Percentiles rank a stretch among this genome's conserved stretches.
Conservation (phyloP, 805 yeast species). For the Candida rishiriensis region DNA sequence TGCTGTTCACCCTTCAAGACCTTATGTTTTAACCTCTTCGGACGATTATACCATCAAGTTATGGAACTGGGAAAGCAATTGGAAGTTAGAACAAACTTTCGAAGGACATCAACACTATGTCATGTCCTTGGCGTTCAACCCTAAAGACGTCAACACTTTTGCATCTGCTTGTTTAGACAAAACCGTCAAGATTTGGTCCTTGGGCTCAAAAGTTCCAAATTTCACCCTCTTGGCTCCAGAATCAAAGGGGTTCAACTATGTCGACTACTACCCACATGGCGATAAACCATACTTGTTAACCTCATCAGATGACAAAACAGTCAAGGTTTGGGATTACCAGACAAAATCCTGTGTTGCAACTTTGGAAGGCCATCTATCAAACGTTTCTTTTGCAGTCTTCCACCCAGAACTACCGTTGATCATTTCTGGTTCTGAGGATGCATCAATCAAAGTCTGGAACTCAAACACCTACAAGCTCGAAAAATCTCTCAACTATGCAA, state of each 20-base stretch:
- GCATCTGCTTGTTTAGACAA: constrained; percentile 96
- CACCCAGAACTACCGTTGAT: constrained; percentile 97
- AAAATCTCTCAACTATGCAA: constrained; percentile 82
- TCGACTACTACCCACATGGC: constrained; percentile 94
- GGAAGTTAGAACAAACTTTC: constrained; percentile 86
- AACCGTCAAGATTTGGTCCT: constrained; percentile 94
- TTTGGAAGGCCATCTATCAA: constrained; percentile 87
- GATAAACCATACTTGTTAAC: constrained; percentile 96
- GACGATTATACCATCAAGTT: constrained; percentile 89
- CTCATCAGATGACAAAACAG: constrained; percentile 83
- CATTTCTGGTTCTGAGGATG: constrained; percentile 95
- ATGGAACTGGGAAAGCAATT: constrained; percentile 97
- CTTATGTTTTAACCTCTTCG: constrained; percentile 80
- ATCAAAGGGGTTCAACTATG: constrained; percentile 90
- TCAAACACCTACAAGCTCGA: constrained; percentile 90
- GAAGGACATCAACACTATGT: constrained; percentile 96
- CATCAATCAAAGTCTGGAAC: constrained; percentile 92
- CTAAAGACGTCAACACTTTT: constrained; percentile 95
- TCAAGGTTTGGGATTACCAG: constrained; percentile 95
- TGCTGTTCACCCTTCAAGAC: constrained; percentile 92
- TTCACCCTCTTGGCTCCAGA: constrained; percentile 90
- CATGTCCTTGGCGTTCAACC: constrained; percentile 92
- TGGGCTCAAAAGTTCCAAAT: constrained; percentile 83
- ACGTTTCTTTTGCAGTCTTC: constrained; percentile 95
- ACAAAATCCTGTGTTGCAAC: constrained; percentile 94